Conservation (phyloP, 805 yeast genomes). For the Huiozyma sinensis region DNA sequence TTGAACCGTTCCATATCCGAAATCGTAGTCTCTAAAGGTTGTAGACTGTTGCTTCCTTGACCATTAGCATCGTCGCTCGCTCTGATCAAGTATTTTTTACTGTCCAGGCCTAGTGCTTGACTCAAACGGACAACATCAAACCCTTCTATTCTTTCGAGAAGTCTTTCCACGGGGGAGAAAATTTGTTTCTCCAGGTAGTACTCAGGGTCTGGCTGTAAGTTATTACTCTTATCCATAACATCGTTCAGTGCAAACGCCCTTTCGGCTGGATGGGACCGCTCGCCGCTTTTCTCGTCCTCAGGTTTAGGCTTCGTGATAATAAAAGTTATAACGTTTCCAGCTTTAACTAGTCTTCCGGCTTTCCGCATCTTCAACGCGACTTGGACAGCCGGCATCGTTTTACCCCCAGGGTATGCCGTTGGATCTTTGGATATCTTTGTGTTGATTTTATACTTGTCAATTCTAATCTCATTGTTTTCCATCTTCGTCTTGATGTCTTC, state of each 20-base stretch:
- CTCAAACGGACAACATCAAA: conserved; percentile 74
- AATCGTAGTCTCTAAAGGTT: conserved; percentile 72
- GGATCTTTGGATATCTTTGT: conserved; percentile 90
- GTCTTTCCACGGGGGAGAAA: conserved; percentile 80
- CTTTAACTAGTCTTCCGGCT: conserved; percentile 79
- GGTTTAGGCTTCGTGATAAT: conserved; percentile 49
- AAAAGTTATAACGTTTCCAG: conserved; percentile 83
- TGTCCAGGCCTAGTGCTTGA: conserved; percentile 64
- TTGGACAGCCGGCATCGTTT: conserved; percentile 78
- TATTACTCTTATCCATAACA: conserved; percentile 40
- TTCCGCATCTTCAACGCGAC: conserved; percentile 74
- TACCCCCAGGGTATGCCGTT: conserved; percentile 66
- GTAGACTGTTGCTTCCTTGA: conserved; percentile 34
- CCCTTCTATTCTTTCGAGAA: conserved; percentile 78
- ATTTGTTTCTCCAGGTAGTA: conserved; percentile 84
- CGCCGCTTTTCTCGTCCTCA: conserved; percentile 10
- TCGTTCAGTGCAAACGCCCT: conserved; percentile 80
- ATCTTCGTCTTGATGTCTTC: conserved; percentile 49
- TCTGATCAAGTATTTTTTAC: conserved; percentile 44
- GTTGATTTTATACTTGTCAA: conserved; percentile 65
- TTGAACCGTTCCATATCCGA: conserved; percentile 76
- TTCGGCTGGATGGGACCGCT: conserved; percentile 39
- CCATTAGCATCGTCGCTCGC: conserved; percentile 17
- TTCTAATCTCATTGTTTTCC: conserved; percentile 48
- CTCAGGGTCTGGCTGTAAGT: conserved; percentile 57